A percentile compares a stretch with the other conserved stretches of the same genome.
Conservation (phyloP, 2,329 filamentous ascomycete species). For the Capronia coronata region DNA sequence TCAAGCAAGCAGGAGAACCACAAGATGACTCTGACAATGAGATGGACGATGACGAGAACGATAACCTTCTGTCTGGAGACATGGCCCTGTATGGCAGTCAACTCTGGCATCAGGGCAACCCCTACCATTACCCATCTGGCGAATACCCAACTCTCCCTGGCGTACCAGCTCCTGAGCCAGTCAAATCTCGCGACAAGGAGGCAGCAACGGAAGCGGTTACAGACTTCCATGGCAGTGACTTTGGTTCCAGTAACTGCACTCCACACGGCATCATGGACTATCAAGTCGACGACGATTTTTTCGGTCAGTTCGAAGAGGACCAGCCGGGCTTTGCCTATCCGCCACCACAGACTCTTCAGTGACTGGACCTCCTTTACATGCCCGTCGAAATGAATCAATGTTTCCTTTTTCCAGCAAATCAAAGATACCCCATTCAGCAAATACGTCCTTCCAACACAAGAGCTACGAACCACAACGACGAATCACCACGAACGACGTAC, state of each 20-base stretch:
- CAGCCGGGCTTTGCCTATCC: conserved; percentile 8
- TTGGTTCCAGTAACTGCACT: neutral
- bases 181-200: neutral
- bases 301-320: conserved; percentile 17
- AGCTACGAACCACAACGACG: too few relatives aligned
- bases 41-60: conserved; percentile 7
- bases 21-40: neutral
- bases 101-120: conserved; percentile 23
- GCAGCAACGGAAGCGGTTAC: neutral
- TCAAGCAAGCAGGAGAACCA: neutral
- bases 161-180: neutral
- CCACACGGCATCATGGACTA: conserved; percentile 2
- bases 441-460: neutral
- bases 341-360: neutral
- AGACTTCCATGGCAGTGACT: neutral
- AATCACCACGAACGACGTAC: neutral
- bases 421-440: neutral
- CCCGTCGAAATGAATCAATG: neutral
- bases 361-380: neutral
- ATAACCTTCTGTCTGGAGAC: conserved; percentile 19
- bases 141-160: conserved; percentile 20
- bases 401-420: neutral
- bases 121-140: conserved; percentile 22
- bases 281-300: conserved; percentile 14
- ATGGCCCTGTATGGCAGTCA: conserved; percentile 24